These are phyloP conservation scores for Lentinula raphanica DNA, from an alignment of 768 basidiomycete species.

Conservation along the genomic window DNA sequence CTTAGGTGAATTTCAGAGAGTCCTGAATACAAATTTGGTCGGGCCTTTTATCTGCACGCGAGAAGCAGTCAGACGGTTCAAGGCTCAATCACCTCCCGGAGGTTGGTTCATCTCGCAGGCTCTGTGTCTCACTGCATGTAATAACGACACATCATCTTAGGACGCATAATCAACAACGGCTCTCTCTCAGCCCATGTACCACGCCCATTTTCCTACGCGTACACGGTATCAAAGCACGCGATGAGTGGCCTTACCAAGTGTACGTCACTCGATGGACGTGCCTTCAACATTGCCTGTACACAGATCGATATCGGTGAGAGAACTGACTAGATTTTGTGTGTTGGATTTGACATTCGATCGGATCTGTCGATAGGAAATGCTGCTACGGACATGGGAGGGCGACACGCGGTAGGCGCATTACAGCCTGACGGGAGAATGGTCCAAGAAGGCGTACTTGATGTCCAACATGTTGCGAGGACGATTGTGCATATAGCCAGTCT, in stretches of 20 bases:
- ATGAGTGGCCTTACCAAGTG: slow-evolving; percentile 72
- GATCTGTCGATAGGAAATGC: slow-evolving; percentile 57
- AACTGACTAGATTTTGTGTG: neutral
- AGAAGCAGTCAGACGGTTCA: slow-evolving; percentile 72
- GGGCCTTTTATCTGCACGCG: slow-evolving; percentile 74
- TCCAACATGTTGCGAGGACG: slow-evolving; percentile 63
- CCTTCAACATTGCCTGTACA: slow-evolving; percentile 67
- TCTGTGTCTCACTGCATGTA: too few species aligned
- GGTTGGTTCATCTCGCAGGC: slow-evolving; percentile 44
- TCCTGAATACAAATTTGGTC: slow-evolving; percentile 67
- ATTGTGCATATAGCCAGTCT: slow-evolving; percentile 68
- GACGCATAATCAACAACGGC: slow-evolving; percentile 83
- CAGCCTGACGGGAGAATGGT: slow-evolving; percentile 63
- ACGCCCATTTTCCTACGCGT: slow-evolving; percentile 57
- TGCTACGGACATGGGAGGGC: slow-evolving; percentile 50
- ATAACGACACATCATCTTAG: slow-evolving; percentile 25
- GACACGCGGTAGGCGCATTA: slow-evolving; percentile 41
- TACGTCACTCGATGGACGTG: slow-evolving; percentile 71
- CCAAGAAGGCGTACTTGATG: slow-evolving; percentile 65
- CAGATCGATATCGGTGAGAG: slow-evolving; percentile 75
- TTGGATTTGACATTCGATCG: neutral
- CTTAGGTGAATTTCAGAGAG: slow-evolving; percentile 55
- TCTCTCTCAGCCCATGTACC: slow-evolving; percentile 71
- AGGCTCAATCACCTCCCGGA: slow-evolving; percentile 64
- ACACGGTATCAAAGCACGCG: slow-evolving; percentile 79